phyloP scores from a whole-genome alignment of 495 filamentous ascomycete species.

The Penicillium psychrofluorescens region DNA sequence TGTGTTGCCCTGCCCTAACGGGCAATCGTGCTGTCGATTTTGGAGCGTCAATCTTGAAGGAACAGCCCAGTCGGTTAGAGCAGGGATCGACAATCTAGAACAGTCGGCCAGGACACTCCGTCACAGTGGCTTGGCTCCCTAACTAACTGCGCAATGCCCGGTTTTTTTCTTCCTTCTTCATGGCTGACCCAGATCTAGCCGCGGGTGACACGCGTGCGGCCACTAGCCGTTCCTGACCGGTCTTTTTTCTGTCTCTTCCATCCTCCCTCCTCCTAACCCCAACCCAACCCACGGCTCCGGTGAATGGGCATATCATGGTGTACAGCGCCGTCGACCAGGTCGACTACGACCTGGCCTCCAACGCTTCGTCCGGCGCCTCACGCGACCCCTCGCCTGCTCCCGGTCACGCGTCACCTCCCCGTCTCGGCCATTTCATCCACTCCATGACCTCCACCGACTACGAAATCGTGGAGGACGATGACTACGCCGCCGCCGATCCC shows the following conservation, averaged over 20 bases:
- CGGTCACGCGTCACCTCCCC: constrained; percentile 17
- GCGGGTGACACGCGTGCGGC: too few species aligned
- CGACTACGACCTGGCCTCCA: constrained; percentile 32
- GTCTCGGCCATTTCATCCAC: constrained; percentile 26
- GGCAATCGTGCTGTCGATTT: too few species aligned
- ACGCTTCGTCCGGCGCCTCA: constrained; percentile 29
- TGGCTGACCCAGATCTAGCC: too few species aligned
- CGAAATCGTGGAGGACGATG: constrained; percentile 40
- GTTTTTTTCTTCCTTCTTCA: not conserved
- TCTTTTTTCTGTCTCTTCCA: not conserved
- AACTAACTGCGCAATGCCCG: not conserved
- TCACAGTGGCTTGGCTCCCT: too few species aligned
- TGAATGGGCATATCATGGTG: constrained; percentile 27
- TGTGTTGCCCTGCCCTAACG: too few species aligned
- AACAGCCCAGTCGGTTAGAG: too few species aligned
- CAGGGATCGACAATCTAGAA: too few species aligned
- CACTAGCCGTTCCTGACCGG: not conserved
- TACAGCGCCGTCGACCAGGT: constrained; percentile 41
- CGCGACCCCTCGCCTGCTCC: constrained; percentile 21
- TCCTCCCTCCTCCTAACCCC: not conserved
- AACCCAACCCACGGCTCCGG: not conserved
- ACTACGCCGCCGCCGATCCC: constrained; percentile 34
- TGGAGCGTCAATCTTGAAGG: too few species aligned
- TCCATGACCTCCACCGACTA: constrained; percentile 38
- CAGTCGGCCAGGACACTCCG: too few species aligned